Conservation (phyloP, 306 rosid genomes). For the Echinosophora koreensis region DNA sequence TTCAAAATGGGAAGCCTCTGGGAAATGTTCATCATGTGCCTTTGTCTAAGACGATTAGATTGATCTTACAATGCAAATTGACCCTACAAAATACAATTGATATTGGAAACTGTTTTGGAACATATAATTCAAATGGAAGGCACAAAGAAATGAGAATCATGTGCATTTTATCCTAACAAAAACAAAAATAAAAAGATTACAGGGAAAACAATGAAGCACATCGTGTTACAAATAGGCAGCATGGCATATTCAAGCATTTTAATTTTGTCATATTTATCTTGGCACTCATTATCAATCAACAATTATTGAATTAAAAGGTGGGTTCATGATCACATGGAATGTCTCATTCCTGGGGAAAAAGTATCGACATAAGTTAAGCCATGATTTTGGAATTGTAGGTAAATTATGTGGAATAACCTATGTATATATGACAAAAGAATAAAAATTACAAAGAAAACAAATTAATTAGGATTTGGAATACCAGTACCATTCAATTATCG, state of each 20-base stretch:
- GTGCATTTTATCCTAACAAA: constrained; percentile 43
- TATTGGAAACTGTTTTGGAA: constrained; percentile 29
- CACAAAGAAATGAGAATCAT: constrained; percentile 56
- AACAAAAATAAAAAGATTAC: not conserved
- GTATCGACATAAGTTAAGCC: constrained; percentile 31
- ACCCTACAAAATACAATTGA: not conserved
- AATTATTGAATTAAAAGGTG: constrained; percentile 47
- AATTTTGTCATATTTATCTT: constrained; percentile 46
- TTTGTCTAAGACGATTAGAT: not conserved
- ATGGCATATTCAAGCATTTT: constrained; percentile 41
- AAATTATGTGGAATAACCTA: constrained; percentile 25
- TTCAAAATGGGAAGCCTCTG: constrained; percentile 38
- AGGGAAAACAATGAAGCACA: constrained; percentile 18
- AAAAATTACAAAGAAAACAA: not conserved
- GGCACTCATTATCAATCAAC: constrained; percentile 52
- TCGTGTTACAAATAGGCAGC: constrained; percentile 38
- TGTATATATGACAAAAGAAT: not conserved
- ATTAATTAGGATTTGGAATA: not conserved
- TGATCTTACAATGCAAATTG: constrained; percentile 14
- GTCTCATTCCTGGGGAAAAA: constrained; percentile 54
- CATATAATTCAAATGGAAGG: constrained; percentile 55
- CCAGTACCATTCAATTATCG: not conserved
- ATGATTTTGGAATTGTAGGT: constrained; percentile 26
- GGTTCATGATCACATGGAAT: constrained; percentile 71
- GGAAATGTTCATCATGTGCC: constrained; percentile 43